A percentile compares a stretch with the other conserved stretches of the same genome.
Conservation (phyloP, 768 basidiomycete species). For the Boletus rubroflammeus region DNA sequence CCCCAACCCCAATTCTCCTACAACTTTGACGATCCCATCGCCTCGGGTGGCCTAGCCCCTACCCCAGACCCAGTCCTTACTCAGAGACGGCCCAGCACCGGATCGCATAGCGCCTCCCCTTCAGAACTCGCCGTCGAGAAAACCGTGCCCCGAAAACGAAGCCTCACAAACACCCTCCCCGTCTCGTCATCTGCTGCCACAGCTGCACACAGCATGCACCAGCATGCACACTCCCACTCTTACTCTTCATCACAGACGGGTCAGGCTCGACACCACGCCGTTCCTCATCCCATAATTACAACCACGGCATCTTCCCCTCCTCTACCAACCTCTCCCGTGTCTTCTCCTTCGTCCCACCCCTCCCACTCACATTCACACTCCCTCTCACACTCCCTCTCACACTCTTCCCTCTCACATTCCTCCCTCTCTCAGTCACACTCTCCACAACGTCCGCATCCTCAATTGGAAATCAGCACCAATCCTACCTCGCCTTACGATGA, state of each 20-base stretch:
- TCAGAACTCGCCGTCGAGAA: constrained; percentile 45
- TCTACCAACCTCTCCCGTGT: constrained; percentile 20
- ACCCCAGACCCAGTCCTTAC: constrained; percentile 28
- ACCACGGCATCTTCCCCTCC: constrained; percentile 32
- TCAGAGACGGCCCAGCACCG: constrained; percentile 37
- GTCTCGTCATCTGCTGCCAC: constrained; percentile 13
- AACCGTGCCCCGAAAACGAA: constrained; percentile 63
- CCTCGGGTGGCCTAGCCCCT: constrained; percentile 24
- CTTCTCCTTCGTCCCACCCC: constrained; percentile 23
- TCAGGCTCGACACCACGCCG: not conserved
- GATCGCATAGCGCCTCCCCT: constrained; percentile 41
- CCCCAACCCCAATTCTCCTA: constrained; percentile 46
- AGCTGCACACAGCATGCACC: constrained; percentile 17
- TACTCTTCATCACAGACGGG: constrained; percentile 15
- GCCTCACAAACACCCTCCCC: constrained; percentile 50
- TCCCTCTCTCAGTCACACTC: constrained; percentile 20
- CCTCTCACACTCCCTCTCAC: constrained; percentile 20
- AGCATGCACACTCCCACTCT: constrained; percentile 29
- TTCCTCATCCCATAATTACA: constrained; percentile 32
- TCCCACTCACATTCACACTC: constrained; percentile 22
- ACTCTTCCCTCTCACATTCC: constrained; percentile 22
- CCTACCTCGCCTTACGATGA: constrained; percentile 51
- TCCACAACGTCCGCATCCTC: constrained; percentile 15
- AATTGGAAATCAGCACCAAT: constrained; percentile 30
- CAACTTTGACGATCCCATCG: constrained; percentile 43